Percentiles rank a stretch among this genome's conserved stretches.
Evolutionary conservation across 2,329 filamentous ascomycete genomes (phyloP).

Genomic region (Elsinoe fawcettii): DNA sequence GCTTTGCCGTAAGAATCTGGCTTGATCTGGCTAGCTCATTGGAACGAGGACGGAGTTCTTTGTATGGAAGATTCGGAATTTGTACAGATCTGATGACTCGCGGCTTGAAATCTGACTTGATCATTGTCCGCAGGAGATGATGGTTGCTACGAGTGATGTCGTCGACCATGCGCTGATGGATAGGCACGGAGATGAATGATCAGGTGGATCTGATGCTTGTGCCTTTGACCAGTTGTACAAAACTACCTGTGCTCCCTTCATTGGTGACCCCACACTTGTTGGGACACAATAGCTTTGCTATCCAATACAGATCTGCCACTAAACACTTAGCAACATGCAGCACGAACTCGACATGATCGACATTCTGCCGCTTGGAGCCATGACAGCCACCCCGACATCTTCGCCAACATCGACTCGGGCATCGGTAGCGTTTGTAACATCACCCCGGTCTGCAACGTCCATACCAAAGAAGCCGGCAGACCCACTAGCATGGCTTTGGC

Average conservation of each 20-base stretch:
- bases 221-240: not conserved
- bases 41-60: not conserved
- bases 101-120: not conserved
- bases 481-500: slow-evolving; percentile 45
- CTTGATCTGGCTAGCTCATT: not conserved
- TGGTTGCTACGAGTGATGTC: not conserved
- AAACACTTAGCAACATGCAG: not conserved
- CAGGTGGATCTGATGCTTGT: not conserved
- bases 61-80: not conserved
- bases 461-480: slow-evolving; percentile 19
- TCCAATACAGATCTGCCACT: not conserved
- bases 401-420: not conserved
- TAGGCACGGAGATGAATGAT: not conserved
- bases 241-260: not conserved
- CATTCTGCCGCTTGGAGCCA: not conserved
- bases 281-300: not conserved
- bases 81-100: not conserved
- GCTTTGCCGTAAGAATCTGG: not conserved
- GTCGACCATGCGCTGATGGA: not conserved
- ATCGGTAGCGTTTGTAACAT: not conserved
- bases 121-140: not conserved
- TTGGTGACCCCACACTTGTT: not conserved
- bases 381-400: slow-evolving; percentile 1
- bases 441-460: not conserved
- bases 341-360: slow-evolving; percentile 3